Conservation (phyloP, 2,329 filamentous ascomycete genomes). For the Calcarisporium arbuscula region DNA sequence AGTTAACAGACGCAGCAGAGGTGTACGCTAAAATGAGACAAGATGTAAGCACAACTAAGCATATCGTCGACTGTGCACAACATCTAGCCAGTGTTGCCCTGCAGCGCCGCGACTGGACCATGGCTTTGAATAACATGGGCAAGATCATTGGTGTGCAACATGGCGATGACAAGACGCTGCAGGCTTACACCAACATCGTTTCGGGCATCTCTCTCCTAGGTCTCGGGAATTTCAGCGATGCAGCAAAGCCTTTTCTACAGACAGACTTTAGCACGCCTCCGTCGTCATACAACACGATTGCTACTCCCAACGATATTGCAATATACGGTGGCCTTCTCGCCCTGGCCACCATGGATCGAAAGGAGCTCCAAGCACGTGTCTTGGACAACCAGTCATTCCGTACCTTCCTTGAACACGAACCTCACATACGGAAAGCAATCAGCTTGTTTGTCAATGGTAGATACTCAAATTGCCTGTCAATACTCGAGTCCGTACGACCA, state of each 20-base stretch:
- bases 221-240: conserved; percentile 46
- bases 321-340: conserved; percentile 88
- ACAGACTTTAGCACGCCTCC: conserved; percentile 46
- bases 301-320: conserved; percentile 82
- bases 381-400: conserved; percentile 79
- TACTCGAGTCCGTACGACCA: conserved; percentile 71
- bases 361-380: conserved; percentile 66
- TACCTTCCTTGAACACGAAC: conserved; percentile 83
- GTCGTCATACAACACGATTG: conserved; percentile 60
- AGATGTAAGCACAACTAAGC: conserved; percentile 75
- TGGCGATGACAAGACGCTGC: conserved; percentile 37
- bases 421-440: conserved; percentile 88
- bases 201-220: conserved; percentile 45
- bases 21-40: conserved; percentile 83
- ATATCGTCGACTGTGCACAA: conserved; percentile 76
- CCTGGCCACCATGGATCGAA: conserved; percentile 80
- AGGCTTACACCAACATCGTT: conserved; percentile 47
- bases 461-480: conserved; percentile 77
- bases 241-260: conserved; percentile 65
- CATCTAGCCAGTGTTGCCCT: conserved; percentile 71
- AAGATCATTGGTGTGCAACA: conserved; percentile 55
- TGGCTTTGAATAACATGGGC: conserved; percentile 50
- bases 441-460: conserved; percentile 84
- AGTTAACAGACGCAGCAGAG: conserved; percentile 65
- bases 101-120: conserved; percentile 71